Percentiles rank a stretch among this genome's conserved stretches.
Conservation (phyloP, 2,329 filamentous ascomycete genomes). For the Penicillium glabrum region DNA sequence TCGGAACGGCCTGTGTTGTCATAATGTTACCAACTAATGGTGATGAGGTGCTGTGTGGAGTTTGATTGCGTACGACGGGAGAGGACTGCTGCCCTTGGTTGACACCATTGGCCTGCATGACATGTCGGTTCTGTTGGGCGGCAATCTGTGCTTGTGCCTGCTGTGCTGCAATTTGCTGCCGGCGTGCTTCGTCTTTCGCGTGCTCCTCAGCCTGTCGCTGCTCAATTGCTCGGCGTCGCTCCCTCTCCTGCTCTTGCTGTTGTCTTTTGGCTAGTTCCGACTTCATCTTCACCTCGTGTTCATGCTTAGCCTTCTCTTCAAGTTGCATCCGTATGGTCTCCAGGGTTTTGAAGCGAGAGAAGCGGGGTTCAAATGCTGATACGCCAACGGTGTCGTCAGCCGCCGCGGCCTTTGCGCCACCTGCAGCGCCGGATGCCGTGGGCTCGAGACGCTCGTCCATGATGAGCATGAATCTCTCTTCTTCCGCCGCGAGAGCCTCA, state of each 20-base stretch:
- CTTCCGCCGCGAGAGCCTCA: slow-evolving; percentile 83
- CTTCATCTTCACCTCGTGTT: slow-evolving; percentile 49
- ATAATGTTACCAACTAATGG: slow-evolving; percentile 43
- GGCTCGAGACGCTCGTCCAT: slow-evolving; percentile 79
- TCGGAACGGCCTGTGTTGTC: slow-evolving; percentile 42
- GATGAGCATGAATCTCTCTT: slow-evolving; percentile 89
- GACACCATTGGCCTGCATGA: slow-evolving; percentile 46
- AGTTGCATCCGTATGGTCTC: slow-evolving; percentile 79
- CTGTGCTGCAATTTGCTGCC: slow-evolving; percentile 45
- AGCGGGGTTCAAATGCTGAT: slow-evolving; percentile 77
- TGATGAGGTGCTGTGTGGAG: slow-evolving; percentile 47
- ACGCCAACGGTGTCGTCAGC: slow-evolving; percentile 70
- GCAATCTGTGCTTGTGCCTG: slow-evolving; percentile 46
- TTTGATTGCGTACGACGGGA: slow-evolving; percentile 48
- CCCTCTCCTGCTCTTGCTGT: slow-evolving; percentile 49
- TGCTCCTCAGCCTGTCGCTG: slow-evolving; percentile 47
- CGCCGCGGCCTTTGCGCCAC: slow-evolving; percentile 62
- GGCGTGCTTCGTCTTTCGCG: slow-evolving; percentile 39
- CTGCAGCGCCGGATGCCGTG: slow-evolving; percentile 57
- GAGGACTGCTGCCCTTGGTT: slow-evolving; percentile 48
- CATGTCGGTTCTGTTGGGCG: slow-evolving; percentile 54
- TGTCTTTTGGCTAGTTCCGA: slow-evolving; percentile 51
- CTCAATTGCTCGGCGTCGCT: slow-evolving; percentile 47
- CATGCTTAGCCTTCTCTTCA: slow-evolving; percentile 62
- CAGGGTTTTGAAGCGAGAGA: slow-evolving; percentile 89